phyloP scores from a whole-genome alignment of 192 early-diverging fungal genomes.

The Backusella australiensis region DNA sequence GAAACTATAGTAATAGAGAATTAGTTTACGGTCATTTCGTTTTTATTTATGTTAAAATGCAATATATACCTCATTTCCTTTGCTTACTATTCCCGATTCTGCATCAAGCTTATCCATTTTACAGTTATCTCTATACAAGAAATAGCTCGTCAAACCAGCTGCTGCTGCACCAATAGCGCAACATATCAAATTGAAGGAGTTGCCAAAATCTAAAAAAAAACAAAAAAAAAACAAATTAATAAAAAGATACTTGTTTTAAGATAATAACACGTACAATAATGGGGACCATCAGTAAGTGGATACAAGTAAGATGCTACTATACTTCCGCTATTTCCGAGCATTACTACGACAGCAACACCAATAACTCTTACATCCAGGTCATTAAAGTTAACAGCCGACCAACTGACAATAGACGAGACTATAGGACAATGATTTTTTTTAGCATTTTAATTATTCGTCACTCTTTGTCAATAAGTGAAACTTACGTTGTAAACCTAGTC shows the following conservation, averaged over 20 bases:
- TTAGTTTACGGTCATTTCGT: background rate
- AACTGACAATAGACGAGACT: slow-evolving; percentile 18
- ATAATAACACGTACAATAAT: slow-evolving; percentile 16
- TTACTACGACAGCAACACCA: slow-evolving; percentile 19
- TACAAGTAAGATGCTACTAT: slow-evolving; percentile 30
- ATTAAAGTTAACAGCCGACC: slow-evolving; percentile 22
- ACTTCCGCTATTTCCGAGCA: slow-evolving; percentile 24
- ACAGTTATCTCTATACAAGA: slow-evolving; percentile 12
- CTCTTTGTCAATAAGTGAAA: background rate
- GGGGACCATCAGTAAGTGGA: slow-evolving; percentile 19
- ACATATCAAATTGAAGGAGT: slow-evolving; percentile 13
- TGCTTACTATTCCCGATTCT: background rate
- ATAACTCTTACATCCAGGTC: slow-evolving; percentile 15
- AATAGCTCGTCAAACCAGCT: slow-evolving; percentile 15
- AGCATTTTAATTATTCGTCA: background rate
- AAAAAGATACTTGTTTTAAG: background rate
- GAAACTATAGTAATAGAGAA: background rate
- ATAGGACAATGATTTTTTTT: background rate
- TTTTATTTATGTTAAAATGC: background rate
- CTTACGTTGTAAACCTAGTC: slow-evolving; percentile 19
- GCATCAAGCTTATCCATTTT: background rate
- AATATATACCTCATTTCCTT: background rate
- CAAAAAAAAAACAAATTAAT: background rate
- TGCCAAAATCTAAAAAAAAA: slow-evolving; percentile 26
- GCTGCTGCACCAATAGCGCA: background rate